Evolutionary conservation across 202 grass and related monocot genomes (phyloP).

Genomic region (Sporobolus alterniflorus): DNA sequence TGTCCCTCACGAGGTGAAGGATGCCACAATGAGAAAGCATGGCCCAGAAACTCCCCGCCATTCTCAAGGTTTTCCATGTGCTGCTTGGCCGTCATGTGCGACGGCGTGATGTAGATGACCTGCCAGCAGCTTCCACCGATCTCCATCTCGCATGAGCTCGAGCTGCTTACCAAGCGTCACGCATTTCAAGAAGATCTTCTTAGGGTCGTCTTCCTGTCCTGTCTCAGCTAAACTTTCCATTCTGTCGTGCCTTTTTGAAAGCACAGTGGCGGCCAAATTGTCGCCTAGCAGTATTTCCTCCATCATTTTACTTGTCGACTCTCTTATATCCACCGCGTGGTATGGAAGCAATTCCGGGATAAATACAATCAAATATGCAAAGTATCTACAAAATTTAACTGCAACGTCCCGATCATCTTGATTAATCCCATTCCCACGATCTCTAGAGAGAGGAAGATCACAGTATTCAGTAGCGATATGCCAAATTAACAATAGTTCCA

Average conservation of each 20-base stretch:
- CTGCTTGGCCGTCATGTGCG: not conserved
- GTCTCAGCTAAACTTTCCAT: not conserved
- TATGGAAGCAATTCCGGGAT: not conserved
- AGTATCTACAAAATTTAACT: not conserved
- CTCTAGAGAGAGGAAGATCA: not conserved
- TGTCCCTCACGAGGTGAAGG: not conserved
- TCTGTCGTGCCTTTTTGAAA: too few relatives aligned
- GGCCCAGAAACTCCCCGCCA: slow-evolving; percentile 1
- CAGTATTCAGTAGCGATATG: not conserved
- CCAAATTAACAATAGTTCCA: not conserved
- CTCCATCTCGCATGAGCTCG: too few relatives aligned
- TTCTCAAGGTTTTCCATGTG: not conserved
- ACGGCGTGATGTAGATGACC: not conserved
- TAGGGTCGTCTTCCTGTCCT: not conserved
- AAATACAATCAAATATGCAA: not conserved
- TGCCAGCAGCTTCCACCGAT: not conserved
- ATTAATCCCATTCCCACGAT: not conserved
- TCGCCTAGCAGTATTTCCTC: not conserved
- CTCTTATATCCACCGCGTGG: not conserved
- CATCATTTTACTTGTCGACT: accelerated
- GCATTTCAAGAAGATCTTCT: not conserved
- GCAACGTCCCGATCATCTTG: not conserved
- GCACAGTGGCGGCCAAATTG: accelerated
- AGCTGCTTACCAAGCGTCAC: not conserved
- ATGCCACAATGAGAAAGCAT: not conserved